Evolutionary conservation across 2,329 filamentous ascomycete genomes (phyloP).

Genomic region (Trichophyton equinum): DNA sequence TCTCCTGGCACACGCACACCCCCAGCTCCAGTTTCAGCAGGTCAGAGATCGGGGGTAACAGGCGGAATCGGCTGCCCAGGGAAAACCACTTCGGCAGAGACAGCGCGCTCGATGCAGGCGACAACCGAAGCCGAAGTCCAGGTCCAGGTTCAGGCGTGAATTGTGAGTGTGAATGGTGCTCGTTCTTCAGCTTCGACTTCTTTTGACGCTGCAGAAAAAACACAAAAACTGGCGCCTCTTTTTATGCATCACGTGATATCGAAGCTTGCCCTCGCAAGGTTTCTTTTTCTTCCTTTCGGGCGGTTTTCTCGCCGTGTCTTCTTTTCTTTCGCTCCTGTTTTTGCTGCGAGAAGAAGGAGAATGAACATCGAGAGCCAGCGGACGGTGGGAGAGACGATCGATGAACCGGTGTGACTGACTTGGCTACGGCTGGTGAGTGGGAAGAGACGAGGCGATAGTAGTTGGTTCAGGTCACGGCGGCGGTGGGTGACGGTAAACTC

Average conservation of each 20-base stretch:
- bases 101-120: neutral
- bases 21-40: neutral
- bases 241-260: neutral
- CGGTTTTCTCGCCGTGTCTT: neutral
- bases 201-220: neutral
- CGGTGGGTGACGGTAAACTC: too few species aligned
- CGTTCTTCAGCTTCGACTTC: neutral
- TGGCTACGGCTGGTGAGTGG: neutral
- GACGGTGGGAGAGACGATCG: neutral
- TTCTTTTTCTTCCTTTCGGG: neutral
- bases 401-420: neutral
- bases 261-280: neutral
- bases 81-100: neutral
- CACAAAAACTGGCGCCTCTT: neutral
- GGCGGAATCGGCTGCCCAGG: neutral
- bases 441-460: too few species aligned
- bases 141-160: too few species aligned
- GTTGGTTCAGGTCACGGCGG: too few species aligned
- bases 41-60: neutral
- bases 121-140: neutral
- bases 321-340: neutral
- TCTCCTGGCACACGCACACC: neutral
- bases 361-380: neutral
- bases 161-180: too few species aligned
- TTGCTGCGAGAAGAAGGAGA: neutral